Evolutionary conservation across 169 alveolate genomes (phyloP), one percentile per base, ranked within the genome.

Genomic region (Plasmodium gallinaceum): DNA sequence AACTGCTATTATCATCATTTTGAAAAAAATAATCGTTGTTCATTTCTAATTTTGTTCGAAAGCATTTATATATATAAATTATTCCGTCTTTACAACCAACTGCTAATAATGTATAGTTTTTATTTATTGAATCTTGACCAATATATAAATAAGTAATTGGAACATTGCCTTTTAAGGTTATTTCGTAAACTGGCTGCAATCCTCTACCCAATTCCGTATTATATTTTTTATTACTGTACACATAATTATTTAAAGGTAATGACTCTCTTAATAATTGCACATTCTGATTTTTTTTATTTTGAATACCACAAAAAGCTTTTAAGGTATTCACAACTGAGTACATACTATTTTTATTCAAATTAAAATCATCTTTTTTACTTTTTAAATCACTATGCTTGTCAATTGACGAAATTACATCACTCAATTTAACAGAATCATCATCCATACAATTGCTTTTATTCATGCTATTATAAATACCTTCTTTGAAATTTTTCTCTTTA

Each of bases 81-180:
- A 93, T 20, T 2, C 97, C 97, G 39, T 95, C 95, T 54, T 96
- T 92, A 26, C 97, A 92, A 6, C 97, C 97, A 32, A 95, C 97
- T n/a, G 97, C 95, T 39, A 95, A 88, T 89, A 95, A 68, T 1
- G 94, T 87, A 88, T 93, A 93, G 51, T 88, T 72, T 70, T 94
- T 95, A 48, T 92, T 88, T 5, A 95, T 78, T 20, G 90, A 86
- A 88, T 95, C 97, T 12, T 95, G 96, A 6, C 97, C 93, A n/a
- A 95, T 92, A 42, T 94, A 94, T 45, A 95, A 57, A 73, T 96
- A 95, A 4, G 97, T 95, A 43, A 83, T 70, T 12, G 91, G 85
- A 2, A 43, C 65, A 43, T 71, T 83, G 0, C 66, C 91, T 37
- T 83, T 83, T 8, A 69, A 26, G 1, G 72, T 83, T 1, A 83